Evolutionary conservation across 2,329 filamentous ascomycete species (phyloP).

Genomic region (Diaporthe helianthi): DNA sequence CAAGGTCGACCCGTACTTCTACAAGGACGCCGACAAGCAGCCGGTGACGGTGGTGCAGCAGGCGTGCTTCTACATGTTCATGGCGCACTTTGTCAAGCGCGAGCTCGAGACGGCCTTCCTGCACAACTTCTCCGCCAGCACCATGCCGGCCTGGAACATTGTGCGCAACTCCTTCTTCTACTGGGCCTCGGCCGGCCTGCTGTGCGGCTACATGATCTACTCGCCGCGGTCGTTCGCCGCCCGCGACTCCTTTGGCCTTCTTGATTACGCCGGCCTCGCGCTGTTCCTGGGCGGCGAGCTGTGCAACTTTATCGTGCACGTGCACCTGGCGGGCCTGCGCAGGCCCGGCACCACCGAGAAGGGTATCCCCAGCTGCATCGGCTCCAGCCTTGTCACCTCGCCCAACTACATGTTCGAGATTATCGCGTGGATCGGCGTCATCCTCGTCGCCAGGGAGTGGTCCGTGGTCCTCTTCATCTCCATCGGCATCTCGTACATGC

Average conservation of each 20-base stretch:
- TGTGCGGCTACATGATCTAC: slow-evolving; percentile 88
- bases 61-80: slow-evolving; percentile 75
- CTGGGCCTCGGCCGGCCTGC: slow-evolving; percentile 82
- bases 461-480: slow-evolving; percentile 78
- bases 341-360: slow-evolving; percentile 82
- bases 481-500: slow-evolving; percentile 81
- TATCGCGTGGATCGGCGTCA: slow-evolving; percentile 84
- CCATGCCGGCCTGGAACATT: slow-evolving; percentile 90
- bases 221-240: slow-evolving; percentile 74
- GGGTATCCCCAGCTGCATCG: slow-evolving; percentile 85
- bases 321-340: slow-evolving; percentile 79
- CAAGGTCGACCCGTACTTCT: slow-evolving; percentile 52
- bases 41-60: slow-evolving; percentile 72
- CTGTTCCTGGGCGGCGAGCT: slow-evolving; percentile 81
- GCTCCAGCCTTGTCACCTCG: slow-evolving; percentile 88
- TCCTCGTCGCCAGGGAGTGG: slow-evolving; percentile 80
- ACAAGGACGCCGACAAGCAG: slow-evolving; percentile 52
- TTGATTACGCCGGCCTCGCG: slow-evolving; percentile 73
- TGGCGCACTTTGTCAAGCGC: slow-evolving; percentile 90
- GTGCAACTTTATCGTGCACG: slow-evolving; percentile 80
- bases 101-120: slow-evolving; percentile 94
- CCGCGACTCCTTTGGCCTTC: slow-evolving; percentile 49
- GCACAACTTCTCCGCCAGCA: slow-evolving; percentile 92
- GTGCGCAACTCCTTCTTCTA: slow-evolving; percentile 97
- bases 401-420: slow-evolving; percentile 98